These are phyloP conservation scores for Paracoccidioides lutzii DNA, from an alignment of 2,329 filamentous ascomycete genomes.

Conservation along the genomic window DNA sequence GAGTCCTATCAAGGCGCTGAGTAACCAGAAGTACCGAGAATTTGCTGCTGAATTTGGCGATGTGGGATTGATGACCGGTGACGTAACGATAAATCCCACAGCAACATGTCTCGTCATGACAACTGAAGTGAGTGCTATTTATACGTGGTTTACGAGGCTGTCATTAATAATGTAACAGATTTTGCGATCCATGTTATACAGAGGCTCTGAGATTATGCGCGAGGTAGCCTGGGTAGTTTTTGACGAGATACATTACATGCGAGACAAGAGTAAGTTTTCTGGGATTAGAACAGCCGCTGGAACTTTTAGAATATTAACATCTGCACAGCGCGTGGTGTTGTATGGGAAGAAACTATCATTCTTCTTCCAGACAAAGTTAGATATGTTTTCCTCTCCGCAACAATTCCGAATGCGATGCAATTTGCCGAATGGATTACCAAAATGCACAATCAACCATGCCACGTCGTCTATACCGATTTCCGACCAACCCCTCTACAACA, in stretches of 20 bases:
- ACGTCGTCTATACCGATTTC: conserved; percentile 98
- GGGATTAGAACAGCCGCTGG: not conserved
- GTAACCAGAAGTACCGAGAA: conserved; percentile 97
- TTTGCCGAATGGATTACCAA: conserved; percentile 99
- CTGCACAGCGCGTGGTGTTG: conserved; percentile 60
- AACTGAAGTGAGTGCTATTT: conserved; percentile 48
- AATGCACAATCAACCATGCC: conserved; percentile 92
- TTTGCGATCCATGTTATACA: conserved; percentile 94
- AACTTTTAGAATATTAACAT: not conserved
- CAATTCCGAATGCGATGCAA: conserved; percentile 97
- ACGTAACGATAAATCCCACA: conserved; percentile 98
- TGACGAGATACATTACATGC: conserved; percentile 97
- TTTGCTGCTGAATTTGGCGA: conserved; percentile 93
- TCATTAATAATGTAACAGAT: conserved; percentile 41
- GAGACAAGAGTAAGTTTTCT: conserved; percentile 54
- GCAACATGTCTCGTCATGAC: conserved; percentile 98
- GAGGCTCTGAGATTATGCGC: conserved; percentile 97
- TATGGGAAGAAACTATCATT: conserved; percentile 99
- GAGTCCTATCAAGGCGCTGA: conserved; percentile 95
- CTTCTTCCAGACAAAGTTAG: conserved; percentile 94
- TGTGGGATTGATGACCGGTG: conserved; percentile 94
- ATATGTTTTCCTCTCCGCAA: conserved; percentile 96
- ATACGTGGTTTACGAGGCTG: not conserved
- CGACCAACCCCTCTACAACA: conserved; percentile 91
- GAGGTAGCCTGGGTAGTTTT: conserved; percentile 98